Conservation (phyloP, 2,329 filamentous ascomycete species). For the Venturiaceae sp. region DNA sequence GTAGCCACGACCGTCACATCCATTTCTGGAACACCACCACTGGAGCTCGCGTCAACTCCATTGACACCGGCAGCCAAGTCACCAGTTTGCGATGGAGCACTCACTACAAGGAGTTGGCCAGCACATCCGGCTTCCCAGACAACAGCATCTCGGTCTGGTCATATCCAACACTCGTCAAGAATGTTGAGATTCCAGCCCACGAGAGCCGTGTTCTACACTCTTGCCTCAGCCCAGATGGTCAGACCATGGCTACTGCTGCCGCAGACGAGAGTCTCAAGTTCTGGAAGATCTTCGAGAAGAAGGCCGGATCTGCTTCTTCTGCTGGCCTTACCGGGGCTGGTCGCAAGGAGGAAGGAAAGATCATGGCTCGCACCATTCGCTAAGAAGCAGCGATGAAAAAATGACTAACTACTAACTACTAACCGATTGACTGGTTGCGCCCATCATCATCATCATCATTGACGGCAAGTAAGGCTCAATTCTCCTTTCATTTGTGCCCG, state of each 20-base stretch:
- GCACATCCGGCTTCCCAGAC: slow-evolving; percentile 96
- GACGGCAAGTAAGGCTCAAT: too few relatives aligned
- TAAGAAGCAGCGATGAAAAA: slow-evolving; percentile 18
- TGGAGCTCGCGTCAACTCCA: slow-evolving; percentile 95
- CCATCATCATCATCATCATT: too few relatives aligned
- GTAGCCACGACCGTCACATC: slow-evolving; percentile 94
- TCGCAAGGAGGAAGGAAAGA: slow-evolving; percentile 6
- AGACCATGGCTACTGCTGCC: slow-evolving; percentile 93
- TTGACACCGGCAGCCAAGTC: slow-evolving; percentile 95
- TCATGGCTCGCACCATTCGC: slow-evolving; percentile 18
- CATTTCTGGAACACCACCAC: slow-evolving; percentile 99
- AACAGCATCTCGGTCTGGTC: slow-evolving; percentile 99
- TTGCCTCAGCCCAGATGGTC: slow-evolving; percentile 91
- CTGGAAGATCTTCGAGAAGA: slow-evolving; percentile 99
- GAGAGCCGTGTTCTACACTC: slow-evolving; percentile 95
- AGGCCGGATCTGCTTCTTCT: slow-evolving; percentile 46
- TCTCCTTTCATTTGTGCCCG: too few relatives aligned
- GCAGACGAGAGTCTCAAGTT: slow-evolving; percentile 98
- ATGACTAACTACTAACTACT: too few relatives aligned
- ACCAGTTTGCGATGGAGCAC: slow-evolving; percentile 95
- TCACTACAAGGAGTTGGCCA: slow-evolving; percentile 95
- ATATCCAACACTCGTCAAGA: slow-evolving; percentile 94
- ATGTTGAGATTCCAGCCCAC: slow-evolving; percentile 94
- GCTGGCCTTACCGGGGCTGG: background rate
- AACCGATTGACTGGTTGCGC: too few relatives aligned